Evolutionary conservation across 805 yeast species (phyloP).

Genomic region (Yarrowia osloensis): DNA sequence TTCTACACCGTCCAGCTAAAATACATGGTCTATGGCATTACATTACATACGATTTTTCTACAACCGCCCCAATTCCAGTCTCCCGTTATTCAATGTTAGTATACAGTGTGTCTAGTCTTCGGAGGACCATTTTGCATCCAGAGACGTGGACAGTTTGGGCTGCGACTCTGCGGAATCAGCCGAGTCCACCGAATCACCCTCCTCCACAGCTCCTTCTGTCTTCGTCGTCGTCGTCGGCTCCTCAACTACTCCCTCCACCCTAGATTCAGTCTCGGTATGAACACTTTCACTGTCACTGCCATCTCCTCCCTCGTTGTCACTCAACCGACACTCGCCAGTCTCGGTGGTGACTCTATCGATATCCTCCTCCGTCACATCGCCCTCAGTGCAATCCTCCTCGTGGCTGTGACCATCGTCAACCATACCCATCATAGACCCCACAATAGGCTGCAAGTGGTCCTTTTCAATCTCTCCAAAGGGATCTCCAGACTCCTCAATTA

Average conservation of each 20-base stretch:
- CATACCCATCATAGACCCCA: slow-evolving; percentile 19
- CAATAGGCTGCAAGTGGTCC: slow-evolving; percentile 33
- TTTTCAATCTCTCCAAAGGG: slow-evolving; percentile 50
- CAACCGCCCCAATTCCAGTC: not conserved
- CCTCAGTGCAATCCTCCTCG: not conserved
- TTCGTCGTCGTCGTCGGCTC: too few relatives aligned
- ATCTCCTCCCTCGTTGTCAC: not conserved
- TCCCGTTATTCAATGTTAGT: slow-evolving; percentile 5
- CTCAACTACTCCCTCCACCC: not conserved
- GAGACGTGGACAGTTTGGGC: slow-evolving; percentile 8
- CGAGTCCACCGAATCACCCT: not conserved
- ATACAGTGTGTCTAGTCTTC: slow-evolving; percentile 11
- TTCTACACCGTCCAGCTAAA: too few relatives aligned
- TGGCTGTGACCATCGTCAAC: not conserved
- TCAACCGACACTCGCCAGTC: slow-evolving; percentile 8
- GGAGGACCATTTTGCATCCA: slow-evolving; percentile 25
- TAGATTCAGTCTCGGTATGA: slow-evolving; percentile 19
- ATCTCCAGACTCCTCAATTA: slow-evolving; percentile 65
- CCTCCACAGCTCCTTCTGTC: not conserved
- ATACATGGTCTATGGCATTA: too few relatives aligned
- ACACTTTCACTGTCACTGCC: slow-evolving; percentile 24
- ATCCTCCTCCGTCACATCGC: slow-evolving; percentile 14
- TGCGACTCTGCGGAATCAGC: not conserved
- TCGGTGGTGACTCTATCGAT: slow-evolving; percentile 13
- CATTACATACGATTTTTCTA: too few relatives aligned